Conservation (phyloP, 306 rosid genomes). For the Castanopsis chinensis region DNA sequence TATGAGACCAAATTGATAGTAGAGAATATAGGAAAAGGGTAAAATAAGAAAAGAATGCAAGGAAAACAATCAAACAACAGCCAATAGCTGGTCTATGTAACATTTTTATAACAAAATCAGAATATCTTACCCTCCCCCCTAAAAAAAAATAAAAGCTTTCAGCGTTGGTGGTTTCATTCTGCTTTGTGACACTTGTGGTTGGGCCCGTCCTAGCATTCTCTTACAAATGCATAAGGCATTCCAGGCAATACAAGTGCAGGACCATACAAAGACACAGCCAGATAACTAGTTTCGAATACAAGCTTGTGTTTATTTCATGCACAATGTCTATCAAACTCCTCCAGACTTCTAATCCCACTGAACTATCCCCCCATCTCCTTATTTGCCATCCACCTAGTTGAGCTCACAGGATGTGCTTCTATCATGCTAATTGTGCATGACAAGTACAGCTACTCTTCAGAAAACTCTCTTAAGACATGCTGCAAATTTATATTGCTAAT, state of each 20-base stretch:
- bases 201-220: constrained; percentile 29
- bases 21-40: neutral
- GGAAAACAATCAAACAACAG: neutral
- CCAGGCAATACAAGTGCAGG: constrained; percentile 11
- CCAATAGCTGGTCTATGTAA: neutral
- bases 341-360: constrained; percentile 30
- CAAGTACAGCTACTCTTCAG: constrained; percentile 5
- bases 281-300: constrained; percentile 28
- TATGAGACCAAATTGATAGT: neutral
- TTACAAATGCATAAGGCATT: constrained; percentile 16
- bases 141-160: neutral
- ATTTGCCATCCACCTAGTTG: constrained; percentile 42
- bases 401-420: constrained; percentile 32
- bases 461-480: neutral
- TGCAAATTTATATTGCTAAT: neutral
- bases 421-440: constrained; percentile 49
- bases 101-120: neutral
- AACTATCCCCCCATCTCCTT: constrained; percentile 28
- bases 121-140: neutral
- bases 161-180: constrained; percentile 22
- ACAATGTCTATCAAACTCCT: constrained; percentile 32
- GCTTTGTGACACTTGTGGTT: constrained; percentile 28
- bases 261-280: constrained; percentile 30
- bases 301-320: constrained; percentile 35
- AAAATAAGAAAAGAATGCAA: neutral